A percentile compares a stretch with the other conserved stretches of the same genome.
Conservation (phyloP, 176 grass and related monocot species). For the Oryza longistaminata region DNA sequence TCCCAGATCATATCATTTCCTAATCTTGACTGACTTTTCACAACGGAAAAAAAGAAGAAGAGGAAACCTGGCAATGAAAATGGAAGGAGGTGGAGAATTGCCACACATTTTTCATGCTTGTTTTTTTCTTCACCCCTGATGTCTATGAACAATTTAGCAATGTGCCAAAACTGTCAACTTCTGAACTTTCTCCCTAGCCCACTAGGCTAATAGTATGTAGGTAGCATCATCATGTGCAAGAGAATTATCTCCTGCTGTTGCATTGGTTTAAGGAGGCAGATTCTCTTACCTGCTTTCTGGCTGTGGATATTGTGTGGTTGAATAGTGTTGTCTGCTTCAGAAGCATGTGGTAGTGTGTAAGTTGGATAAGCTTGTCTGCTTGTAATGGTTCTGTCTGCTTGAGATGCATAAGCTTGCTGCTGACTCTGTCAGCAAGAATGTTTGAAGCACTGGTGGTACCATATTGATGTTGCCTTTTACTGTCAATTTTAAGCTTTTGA, state of each 20-base stretch:
- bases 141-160: neutral
- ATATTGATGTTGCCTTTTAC: neutral
- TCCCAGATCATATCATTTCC: constrained; percentile 1
- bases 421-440: neutral
- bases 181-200: neutral
- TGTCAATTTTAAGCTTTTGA: neutral
- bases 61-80: neutral
- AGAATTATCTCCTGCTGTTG: neutral
- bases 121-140: neutral
- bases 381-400: neutral
- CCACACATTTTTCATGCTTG: neutral
- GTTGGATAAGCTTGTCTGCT: neutral
- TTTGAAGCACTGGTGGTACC: neutral
- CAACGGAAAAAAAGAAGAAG: neutral
- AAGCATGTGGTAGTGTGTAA: neutral
- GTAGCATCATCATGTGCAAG: neutral
- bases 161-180: neutral
- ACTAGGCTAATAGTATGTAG: neutral
- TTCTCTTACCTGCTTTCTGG: neutral
- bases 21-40: constrained; percentile 15
- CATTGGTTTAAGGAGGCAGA: neutral
- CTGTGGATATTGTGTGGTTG: neutral
- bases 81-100: neutral
- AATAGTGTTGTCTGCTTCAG: neutral
- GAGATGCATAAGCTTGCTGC: too few relatives aligned